Evolutionary conservation across 148 eudicot genomes (phyloP).

Genomic region (Bassia scoparia): DNA sequence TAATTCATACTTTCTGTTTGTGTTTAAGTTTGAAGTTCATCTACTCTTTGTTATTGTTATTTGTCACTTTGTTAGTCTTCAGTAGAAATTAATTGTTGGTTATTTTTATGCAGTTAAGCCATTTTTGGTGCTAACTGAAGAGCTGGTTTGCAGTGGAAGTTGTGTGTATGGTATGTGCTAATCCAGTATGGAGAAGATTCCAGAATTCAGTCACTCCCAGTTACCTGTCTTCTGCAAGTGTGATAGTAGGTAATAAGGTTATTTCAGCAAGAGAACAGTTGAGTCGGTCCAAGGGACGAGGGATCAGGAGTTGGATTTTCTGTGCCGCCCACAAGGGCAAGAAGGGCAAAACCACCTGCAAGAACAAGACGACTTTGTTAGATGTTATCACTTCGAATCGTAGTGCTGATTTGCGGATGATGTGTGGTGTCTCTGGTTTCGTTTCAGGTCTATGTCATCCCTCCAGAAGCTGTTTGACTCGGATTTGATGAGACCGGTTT

Average conservation of each 20-base stretch:
- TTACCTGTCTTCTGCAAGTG: constrained; percentile 33
- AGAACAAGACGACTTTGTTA: constrained; percentile 53
- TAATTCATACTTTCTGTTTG: neutral
- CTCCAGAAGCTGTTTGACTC: constrained; percentile 72
- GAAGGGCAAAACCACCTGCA: constrained; percentile 52
- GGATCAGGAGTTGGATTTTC: constrained; percentile 35
- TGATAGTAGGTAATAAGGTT: constrained; percentile 33
- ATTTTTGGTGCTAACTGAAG: constrained; percentile 23
- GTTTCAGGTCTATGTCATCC: constrained; percentile 84
- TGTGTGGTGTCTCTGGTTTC: constrained; percentile 40
- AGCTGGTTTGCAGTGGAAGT: constrained; percentile 16
- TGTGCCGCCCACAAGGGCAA: constrained; percentile 39
- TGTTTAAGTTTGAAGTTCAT: neutral
- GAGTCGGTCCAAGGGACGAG: constrained; percentile 31
- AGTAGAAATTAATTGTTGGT: too few relatives aligned
- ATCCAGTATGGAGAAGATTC: constrained; percentile 56
- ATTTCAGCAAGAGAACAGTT: constrained; percentile 37
- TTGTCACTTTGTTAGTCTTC: neutral
- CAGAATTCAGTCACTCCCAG: constrained; percentile 38
- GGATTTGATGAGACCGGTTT: constrained; percentile 64
- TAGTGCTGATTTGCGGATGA: constrained; percentile 55
- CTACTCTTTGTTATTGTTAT: neutral
- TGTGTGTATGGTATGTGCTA: constrained; percentile 33
- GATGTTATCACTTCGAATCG: constrained; percentile 45
- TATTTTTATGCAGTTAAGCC: neutral